Evolutionary conservation across 768 basidiomycete species (phyloP).

Genomic region (Sporobolomyces roseus): DNA sequence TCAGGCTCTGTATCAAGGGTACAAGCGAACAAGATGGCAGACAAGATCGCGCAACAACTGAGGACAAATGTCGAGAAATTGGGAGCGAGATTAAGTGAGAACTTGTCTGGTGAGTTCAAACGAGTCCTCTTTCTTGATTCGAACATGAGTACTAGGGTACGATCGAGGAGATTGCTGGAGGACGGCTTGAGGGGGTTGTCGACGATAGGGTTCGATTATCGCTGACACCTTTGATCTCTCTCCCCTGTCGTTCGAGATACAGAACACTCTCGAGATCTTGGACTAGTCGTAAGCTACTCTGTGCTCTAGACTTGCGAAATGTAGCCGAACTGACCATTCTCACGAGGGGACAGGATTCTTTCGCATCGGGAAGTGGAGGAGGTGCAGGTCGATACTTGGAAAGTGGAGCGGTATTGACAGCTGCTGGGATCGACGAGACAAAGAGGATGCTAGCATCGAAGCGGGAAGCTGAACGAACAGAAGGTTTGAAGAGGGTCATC

Average conservation of each 20-base stretch:
- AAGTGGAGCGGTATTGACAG: slow-evolving; percentile 50
- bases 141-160: no score
- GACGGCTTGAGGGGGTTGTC: not conserved
- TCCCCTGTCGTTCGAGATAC: not conserved
- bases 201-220: not conserved
- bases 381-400: slow-evolving; percentile 45
- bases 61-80: slow-evolving; percentile 31
- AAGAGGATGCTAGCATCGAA: slow-evolving; percentile 79
- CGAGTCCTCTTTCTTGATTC: no score
- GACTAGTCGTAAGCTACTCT: slow-evolving; percentile 24
- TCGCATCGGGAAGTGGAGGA: slow-evolving; percentile 41
- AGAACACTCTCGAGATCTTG: slow-evolving; percentile 41
- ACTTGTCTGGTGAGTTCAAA: slow-evolving; percentile 37
- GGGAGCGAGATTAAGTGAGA: slow-evolving; percentile 36
- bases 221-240: not conserved
- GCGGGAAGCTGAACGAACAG: slow-evolving; percentile 83
- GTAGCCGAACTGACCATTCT: not conserved
- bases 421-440: slow-evolving; percentile 80
- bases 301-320: not conserved
- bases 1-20: not conserved
- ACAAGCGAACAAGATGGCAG: slow-evolving; percentile 18
- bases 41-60: slow-evolving; percentile 25
- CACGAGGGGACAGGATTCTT: slow-evolving; percentile 22
- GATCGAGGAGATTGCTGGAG: not conserved
- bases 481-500: slow-evolving; percentile 90